Base-by-base conservation (phyloP, 2,329 filamentous ascomycete species). In the Dactylellina leptospora region DNA sequence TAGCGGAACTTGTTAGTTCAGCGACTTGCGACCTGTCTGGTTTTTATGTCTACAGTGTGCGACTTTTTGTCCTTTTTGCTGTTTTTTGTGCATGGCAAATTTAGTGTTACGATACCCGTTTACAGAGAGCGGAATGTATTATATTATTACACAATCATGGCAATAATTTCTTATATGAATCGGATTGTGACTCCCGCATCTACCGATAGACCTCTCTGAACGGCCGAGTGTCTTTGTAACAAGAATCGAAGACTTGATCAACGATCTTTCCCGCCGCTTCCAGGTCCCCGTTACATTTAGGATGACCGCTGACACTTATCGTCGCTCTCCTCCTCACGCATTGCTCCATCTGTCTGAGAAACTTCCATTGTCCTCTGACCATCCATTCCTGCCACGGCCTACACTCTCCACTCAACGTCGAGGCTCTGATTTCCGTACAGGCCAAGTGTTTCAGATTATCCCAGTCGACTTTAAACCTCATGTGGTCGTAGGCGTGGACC, bases 221-320 rank as follows among this genome's bases (percentile, higher is more conserved):
- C 1, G 95, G 95, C 78, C 95, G 84, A 2, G 93, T 97, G 81
- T 99, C 95, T 55, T 86, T 83, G 79, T 96, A 99, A 80, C 95
- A 99, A 77, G 92, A 97, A 76, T 96, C 93, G 92, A 93, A 99
- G n/a, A 99, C 95, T 80, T 96, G 89, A 80, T 97, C 95, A 66
- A 99, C 92, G 23, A 96, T 88, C 81, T 90, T 91, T 55, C 87
- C 86, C 2, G 95, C 95, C 16, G 55, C 44, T 76, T 97, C 91
- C 11, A 88, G 87, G 77, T 96, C 88, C 80, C 96, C 90, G 79
- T 90, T 91, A 78, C 93, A 95, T 48, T 85, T 84, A 13, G 92
- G 92, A 73, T 95, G 84, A 30, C 86, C 88, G 82, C 87, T 85
- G 76, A 99, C 87, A 20, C 91, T 96, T 75, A 90, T 82, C 30